Evolutionary conservation across 805 yeast genomes (phyloP), one percentile per base, ranked within the genome.

Genomic region (Candida mattraensis): DNA sequence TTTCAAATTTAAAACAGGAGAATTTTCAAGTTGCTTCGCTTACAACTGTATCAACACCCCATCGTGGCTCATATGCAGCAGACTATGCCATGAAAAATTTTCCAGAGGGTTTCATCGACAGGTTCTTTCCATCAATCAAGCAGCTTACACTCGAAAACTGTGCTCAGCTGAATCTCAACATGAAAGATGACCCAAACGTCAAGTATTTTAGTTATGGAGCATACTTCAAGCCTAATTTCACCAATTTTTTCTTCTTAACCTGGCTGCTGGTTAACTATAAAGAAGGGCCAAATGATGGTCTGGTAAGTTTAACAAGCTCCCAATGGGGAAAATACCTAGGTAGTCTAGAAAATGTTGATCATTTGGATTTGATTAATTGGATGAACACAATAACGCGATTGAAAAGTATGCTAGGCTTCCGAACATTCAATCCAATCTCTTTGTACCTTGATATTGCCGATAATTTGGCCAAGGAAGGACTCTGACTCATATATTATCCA

Each of bases 1-100:
- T 87, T 2, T 70, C 85, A 0, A 65, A 72, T 31, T 54, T 83
- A 3, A 59, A 66, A 30, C 63, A 69, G 17, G 54, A 63, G 22
- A 61, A 69, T 27, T 81, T 76, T 48, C 64, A 76, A 47, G 83
- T 89, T 7, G 76, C 70, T 2, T 83, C 93, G 26, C 63, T 88
- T 18, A 87, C 96, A 1, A 88, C 97, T 0, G 69, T 88, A 0
- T 76, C 93, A 0, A 86, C 96, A 0, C 97, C 97, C 0, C 97
- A 88, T 62, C 76, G 71, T 35, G 97, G 97, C 0, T 78, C 94
- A 0, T 83, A 81, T 28, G 75, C 85, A 47, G 96, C 96, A 0
- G 89, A 87, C 51, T 76, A 71, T 45, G 69, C 81, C 5, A 64
- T 74, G 16, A 60, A 52, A 13, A 36, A 42, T 15, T 23, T 47